phyloP scores from a whole-genome alignment of 805 yeast genomes.

The Lipomyces yamanashiensis region DNA sequence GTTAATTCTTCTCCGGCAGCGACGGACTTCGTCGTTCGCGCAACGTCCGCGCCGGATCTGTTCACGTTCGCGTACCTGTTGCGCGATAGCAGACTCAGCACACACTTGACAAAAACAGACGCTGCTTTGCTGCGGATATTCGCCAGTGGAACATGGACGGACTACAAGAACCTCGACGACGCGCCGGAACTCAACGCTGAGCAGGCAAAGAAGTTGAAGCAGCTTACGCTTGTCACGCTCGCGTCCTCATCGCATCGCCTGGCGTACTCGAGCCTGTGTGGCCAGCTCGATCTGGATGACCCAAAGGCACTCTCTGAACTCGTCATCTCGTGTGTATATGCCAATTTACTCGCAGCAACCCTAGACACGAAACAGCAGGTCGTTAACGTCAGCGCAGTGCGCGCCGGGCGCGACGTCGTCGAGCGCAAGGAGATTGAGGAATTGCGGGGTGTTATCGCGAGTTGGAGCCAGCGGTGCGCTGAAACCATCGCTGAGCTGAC shows the following conservation, averaged over 20 bases:
- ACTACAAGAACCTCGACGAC: conserved; percentile 12
- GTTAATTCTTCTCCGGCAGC: conserved; percentile 30
- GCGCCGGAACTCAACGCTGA: conserved; percentile 19
- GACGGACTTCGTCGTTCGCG: conserved; percentile 27
- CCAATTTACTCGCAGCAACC: conserved; percentile 25
- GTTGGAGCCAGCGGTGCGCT: conserved; percentile 26
- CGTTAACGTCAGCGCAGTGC: conserved; percentile 24
- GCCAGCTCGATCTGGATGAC: conserved; percentile 20
- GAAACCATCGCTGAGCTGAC: conserved; percentile 18
- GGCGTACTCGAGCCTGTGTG: conserved; percentile 18
- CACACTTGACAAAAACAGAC: conserved; percentile 11
- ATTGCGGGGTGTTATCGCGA: conserved; percentile 20
- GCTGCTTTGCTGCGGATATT: conserved; percentile 21
- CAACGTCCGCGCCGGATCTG: conserved; percentile 25
- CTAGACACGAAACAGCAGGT: conserved; percentile 30
- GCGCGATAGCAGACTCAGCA: conserved; percentile 8
- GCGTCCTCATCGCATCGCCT: conserved; percentile 23
- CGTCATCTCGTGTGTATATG: conserved; percentile 27
- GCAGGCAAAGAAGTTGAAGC: conserved; percentile 30
- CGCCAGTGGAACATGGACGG: conserved; percentile 33
- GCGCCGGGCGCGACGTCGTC: conserved; percentile 31
- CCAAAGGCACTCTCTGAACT: conserved; percentile 14
- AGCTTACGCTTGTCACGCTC: conserved; percentile 28
- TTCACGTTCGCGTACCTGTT: conserved; percentile 20
- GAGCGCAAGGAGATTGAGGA: conserved; percentile 5